A percentile compares a stretch with the other conserved stretches of the same genome.
These are phyloP conservation scores for Rutstroemia sp. DNA, from an alignment of 2,329 filamentous ascomycete genomes.

Conservation along the genomic window DNA sequence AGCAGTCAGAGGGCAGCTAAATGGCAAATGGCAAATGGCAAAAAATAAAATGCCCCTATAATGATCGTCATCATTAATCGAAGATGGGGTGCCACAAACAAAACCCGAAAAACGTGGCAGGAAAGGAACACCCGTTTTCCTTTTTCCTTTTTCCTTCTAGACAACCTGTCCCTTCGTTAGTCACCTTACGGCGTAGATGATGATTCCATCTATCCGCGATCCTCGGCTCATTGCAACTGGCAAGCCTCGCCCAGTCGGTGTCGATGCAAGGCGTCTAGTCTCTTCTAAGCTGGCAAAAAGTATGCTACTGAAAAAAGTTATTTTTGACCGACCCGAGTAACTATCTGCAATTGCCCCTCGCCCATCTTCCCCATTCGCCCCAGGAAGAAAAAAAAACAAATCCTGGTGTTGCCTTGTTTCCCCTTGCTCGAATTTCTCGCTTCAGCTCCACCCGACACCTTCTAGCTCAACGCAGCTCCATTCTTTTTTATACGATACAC, in stretches of 20 bases:
- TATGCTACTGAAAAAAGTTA: too few relatives aligned
- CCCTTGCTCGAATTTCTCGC: not conserved
- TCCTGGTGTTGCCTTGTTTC: not conserved
- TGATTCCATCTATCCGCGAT: not conserved
- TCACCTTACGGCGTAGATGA: not conserved
- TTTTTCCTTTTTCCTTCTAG: slow-evolving; percentile 1
- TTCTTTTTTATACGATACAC: not conserved
- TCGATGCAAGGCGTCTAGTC: too few relatives aligned
- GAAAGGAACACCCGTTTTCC: not conserved
- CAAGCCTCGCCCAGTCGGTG: too few relatives aligned
- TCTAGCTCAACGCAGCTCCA: not conserved
- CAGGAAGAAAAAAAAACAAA: too few relatives aligned
- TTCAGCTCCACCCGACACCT: not conserved
- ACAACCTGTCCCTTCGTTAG: not conserved
- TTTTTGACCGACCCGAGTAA: too few relatives aligned
- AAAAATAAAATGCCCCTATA: not conserved
- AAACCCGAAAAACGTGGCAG: slow-evolving; percentile 4
- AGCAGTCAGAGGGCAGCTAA: too few relatives aligned
- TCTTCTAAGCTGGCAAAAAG: too few relatives aligned
- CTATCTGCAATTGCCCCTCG: too few relatives aligned
- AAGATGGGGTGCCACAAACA: slow-evolving; percentile 3
- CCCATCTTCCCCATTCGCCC: too few relatives aligned
- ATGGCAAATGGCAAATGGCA: too few relatives aligned
- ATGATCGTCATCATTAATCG: slow-evolving; percentile 4
- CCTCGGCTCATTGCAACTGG: too few relatives aligned